Conservation (phyloP, 148 eudicot species). For the Cornus suecica region DNA sequence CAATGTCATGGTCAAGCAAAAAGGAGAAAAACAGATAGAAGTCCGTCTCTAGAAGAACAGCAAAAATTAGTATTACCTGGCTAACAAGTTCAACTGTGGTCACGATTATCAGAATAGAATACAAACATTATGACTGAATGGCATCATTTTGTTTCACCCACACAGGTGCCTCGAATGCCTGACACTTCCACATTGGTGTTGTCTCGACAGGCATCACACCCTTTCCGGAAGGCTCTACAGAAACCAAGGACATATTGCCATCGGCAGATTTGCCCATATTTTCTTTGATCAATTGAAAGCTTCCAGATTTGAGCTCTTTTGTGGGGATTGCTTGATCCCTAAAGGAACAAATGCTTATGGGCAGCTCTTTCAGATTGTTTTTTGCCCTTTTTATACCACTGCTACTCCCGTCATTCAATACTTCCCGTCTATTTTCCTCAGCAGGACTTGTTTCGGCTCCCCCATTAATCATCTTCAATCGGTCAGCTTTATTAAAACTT, state of each 20-base stretch:
- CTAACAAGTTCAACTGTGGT: constrained; percentile 22
- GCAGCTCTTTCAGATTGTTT: constrained; percentile 76
- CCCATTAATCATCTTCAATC: constrained; percentile 33
- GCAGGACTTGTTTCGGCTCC: constrained; percentile 40
- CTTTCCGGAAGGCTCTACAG: constrained; percentile 33
- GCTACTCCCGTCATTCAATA: constrained; percentile 37
- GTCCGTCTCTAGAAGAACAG: constrained; percentile 34
- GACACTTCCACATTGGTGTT: constrained; percentile 69
- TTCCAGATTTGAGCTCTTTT: constrained; percentile 46
- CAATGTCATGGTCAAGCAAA: constrained; percentile 30
- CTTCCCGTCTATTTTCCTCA: constrained; percentile 34
- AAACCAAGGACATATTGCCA: constrained; percentile 31
- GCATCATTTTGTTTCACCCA: constrained; percentile 75
- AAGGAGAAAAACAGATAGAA: constrained; percentile 11
- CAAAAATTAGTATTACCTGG: constrained; percentile 43
- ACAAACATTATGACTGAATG: constrained; percentile 51
- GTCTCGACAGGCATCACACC: constrained; percentile 40
- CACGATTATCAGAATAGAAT: constrained; percentile 19
- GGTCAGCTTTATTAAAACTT: constrained; percentile 34
- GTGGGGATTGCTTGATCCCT: constrained; percentile 64
- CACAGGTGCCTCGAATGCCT: constrained; percentile 62
- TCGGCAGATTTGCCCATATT: constrained; percentile 28
- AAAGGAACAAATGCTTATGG: constrained; percentile 64
- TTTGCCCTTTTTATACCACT: constrained; percentile 71
- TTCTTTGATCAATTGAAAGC: constrained; percentile 27